Evolutionary conservation across 2,329 filamentous ascomycete genomes (phyloP), one percentile per base, ranked within the genome.

Genomic region (Penicillium capsulatum): DNA sequence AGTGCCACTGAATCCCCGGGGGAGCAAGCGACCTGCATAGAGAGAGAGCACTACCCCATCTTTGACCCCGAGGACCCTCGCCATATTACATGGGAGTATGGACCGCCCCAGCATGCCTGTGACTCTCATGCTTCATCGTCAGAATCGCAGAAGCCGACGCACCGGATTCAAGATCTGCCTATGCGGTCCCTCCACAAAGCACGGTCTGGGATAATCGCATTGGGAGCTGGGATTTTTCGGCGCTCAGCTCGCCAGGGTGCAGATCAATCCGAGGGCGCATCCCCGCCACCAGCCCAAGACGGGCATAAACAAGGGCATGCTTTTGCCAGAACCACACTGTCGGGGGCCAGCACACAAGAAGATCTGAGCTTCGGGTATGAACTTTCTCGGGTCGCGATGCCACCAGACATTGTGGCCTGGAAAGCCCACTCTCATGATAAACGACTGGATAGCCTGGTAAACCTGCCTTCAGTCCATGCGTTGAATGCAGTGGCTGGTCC

Each of bases 51-150:
- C 42, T 67, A 66, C 42, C 61, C 64, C 2, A 24, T 66, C 10
- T 67, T 59, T 36, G 53, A 65, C 33, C 60, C 62, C 19, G 45
- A 40, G n/a, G 54, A 67, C 34, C 61, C 63, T 41, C 51, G 58
- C 17, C 64, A 66, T 34, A 65, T 64, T 17, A 56, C 64, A 29
- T 31, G 53, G 7, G 31, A 24, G n/a, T 19, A 36, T 4, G 33
- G 34, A 9, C 34, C 36, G 11, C 20, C 38, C 20, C 52, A 48
- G 44, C 31, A 31, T 19, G 38, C 45, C 14, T 38, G 42, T 10
- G 35, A 43, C 2, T 46, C 46, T 17, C 38, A 35, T 5, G 34
- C 36, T 8, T 48, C 53, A 9, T 34, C 44, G 2, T 40, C 50
- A 2, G 47, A 40, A 3, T 38, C 49, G 3, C 40, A 46, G 6